Base-by-base conservation (phyloP, 192 early-diverging fungal species). In the Rhizophagus prolifer region DNA sequence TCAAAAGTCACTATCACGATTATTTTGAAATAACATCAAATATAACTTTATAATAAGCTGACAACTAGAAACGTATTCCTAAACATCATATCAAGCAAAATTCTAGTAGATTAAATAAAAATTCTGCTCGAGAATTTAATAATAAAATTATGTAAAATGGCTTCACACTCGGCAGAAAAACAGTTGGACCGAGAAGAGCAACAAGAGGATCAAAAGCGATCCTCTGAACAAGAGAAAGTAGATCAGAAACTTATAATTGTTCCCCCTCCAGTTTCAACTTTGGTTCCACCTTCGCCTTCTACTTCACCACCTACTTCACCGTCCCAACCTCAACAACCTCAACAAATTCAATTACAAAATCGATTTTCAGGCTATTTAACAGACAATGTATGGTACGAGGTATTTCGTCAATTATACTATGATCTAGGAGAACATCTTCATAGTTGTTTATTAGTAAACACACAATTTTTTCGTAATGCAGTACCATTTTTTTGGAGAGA, bases 401-500 rank as follows among this genome's bases (percentile, higher is more conserved):
- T 64, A 30, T 64, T 64, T 30, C 25, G 62, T 30, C 30, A 30
- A 64, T 26, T 64, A 7, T 10, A 64, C 13, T 16, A 13, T 25
- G 62, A 64, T 30, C 26, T 64, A 28, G 62, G 62, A 64, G n/a
- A 64, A 30, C 12, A 64, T 28, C 62, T 64, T 64, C 26, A 30
- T 7, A 64, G 30, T 64, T 64, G 62, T 64, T 64, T 64, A 64
- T 64, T 26, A 64, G 62, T 64, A 5, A 64, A 28, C 16, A 30
- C 28, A 6, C 62, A 64, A 64, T 64, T 64, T 30, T 64, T 64
- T 64, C 25, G 62, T 16, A 64, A 64, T 16, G 62, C 28, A 13
- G 26, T 64, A 31, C 62, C 62, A 16, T 64, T 64, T 31, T 64
- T 64, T 16, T 64, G 62, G 62, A 64, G 30, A 9, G 62, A 64